phyloP scores from a whole-genome alignment of 1,284 basidiomycete genomes.

The Ganoderma lingzhi region DNA sequence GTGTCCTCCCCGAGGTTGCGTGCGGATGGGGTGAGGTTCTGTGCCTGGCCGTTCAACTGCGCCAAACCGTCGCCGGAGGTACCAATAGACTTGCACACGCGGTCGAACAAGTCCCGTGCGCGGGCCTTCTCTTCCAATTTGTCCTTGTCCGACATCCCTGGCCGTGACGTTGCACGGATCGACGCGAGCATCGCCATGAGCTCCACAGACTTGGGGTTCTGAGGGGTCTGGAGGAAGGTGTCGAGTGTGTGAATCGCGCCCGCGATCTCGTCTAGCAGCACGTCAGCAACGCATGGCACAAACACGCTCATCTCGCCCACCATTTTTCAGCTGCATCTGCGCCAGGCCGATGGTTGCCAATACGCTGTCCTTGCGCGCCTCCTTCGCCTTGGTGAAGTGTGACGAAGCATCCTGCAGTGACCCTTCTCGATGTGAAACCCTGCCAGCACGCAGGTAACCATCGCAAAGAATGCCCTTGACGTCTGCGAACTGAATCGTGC shows the following conservation, averaged over 20 bases:
- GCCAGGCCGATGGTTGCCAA: conserved; percentile 86
- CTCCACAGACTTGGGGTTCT: conserved; percentile 74
- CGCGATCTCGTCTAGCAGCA: conserved; percentile 69
- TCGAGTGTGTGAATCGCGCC: conserved; percentile 91
- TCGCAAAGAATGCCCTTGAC: conserved; percentile 83
- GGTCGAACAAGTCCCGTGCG: conserved; percentile 85
- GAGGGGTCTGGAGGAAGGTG: conserved; percentile 70
- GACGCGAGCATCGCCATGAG: conserved; percentile 91
- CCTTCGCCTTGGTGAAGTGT: conserved; percentile 79
- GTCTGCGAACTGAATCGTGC: conserved; percentile 92
- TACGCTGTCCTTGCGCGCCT: conserved; percentile 66
- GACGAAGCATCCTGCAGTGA: conserved; percentile 68
- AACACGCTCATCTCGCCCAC: conserved; percentile 49
- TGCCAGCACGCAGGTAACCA: conserved; percentile 80
- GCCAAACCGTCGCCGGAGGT: conserved; percentile 55
- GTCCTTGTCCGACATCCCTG: conserved; percentile 80
- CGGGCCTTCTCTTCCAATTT: conserved; percentile 73
- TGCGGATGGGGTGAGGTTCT: conserved; percentile 47
- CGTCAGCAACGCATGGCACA: conserved; percentile 13
- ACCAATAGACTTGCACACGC: conserved; percentile 73
- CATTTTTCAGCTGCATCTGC: conserved; percentile 85
- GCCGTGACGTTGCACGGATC: conserved; percentile 80
- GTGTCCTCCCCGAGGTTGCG: conserved; percentile 76
- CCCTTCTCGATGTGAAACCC: conserved; percentile 79
- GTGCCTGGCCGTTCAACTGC: conserved; percentile 43